A percentile compares a stretch with the other conserved stretches of the same genome.
These are phyloP conservation scores for Vanrija sp. DNA, from an alignment of 1,284 basidiomycete species.

Conservation along the genomic window DNA sequence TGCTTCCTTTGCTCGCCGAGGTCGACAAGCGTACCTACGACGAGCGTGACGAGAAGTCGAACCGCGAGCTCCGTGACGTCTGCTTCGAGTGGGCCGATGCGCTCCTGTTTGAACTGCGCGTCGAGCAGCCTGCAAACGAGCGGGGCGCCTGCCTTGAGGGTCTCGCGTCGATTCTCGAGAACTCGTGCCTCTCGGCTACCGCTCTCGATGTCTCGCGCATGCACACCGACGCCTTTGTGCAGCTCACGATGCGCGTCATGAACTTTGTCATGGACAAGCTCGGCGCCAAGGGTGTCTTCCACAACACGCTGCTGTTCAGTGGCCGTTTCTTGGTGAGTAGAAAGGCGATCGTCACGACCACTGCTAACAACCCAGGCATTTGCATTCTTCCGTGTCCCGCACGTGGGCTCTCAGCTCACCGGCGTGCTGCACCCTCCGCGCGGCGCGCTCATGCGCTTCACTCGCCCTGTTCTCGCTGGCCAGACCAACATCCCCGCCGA, in stretches of 20 bases:
- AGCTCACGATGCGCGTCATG: constrained; percentile 49
- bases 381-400: constrained; percentile 54
- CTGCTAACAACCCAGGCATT: constrained; percentile 38
- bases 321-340: constrained; percentile 49
- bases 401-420: constrained; percentile 53
- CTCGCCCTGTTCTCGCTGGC: constrained; percentile 29
- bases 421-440: constrained; percentile 51
- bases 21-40: constrained; percentile 41
- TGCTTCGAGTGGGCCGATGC: constrained; percentile 47
- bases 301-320: constrained; percentile 54
- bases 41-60: constrained; percentile 24
- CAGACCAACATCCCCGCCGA: constrained; percentile 14
- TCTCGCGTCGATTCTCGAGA: constrained; percentile 51
- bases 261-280: constrained; percentile 54
- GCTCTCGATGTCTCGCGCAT: constrained; percentile 40
- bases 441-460: constrained; percentile 49
- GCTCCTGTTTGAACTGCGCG: constrained; percentile 43
- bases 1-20: constrained; percentile 41
- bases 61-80: constrained; percentile 33
- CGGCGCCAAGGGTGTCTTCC: constrained; percentile 55
- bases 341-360: background rate
- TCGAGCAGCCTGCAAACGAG: constrained; percentile 50
- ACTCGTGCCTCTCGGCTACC: constrained; percentile 44
- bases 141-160: constrained; percentile 53
- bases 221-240: constrained; percentile 42